Base-by-base conservation (phyloP, 2,329 filamentous ascomycete species). In the Orbilia blumenaviensis region DNA sequence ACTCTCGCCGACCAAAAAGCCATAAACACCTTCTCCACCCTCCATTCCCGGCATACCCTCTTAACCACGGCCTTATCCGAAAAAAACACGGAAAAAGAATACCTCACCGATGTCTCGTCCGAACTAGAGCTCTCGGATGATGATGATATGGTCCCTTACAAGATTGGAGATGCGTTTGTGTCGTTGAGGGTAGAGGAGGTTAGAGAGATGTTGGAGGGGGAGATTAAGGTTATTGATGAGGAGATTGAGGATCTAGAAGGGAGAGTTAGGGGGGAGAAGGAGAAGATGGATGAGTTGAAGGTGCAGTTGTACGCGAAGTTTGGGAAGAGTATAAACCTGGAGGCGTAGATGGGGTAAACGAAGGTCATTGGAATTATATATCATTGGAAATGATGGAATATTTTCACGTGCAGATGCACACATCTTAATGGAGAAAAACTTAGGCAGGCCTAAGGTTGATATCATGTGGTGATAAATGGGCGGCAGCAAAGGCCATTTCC, bases 1-100 rank as follows among this genome's bases (percentile, higher is more conserved):
- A 92, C 95, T 76, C 91, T 94, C 81, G 94, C 98, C 83, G 95
- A 99, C 83, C 95, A 99, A 84, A 94, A 98, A 85, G 96, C 95
- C 85, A 99, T 99, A 88, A 99, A 99, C 85, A 91, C 90, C 79
- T 99, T 99, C 86, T 97, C 94, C 83, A 90, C 93, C 48, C 86
- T 99, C 78, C 95, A 99, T 83, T 93, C 96, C 82, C 91, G 92
- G 61, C 92, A 97, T 41, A 29, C 18, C 62, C 44, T 74, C 68
- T 56, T 74, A 25, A 44, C 38, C 32, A 25, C 44, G 18, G 54
- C 48, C 12, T 38, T 71, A 25, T 25, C 58, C 58, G 42, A 72
- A 64, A 64, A 77, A 36, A n/a, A 36, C 56, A 94, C 98, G 98
- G 94, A 98, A 83, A 98, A 97, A 85, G 95, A 99, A 84, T 95